phyloP scores from a whole-genome alignment of 1,284 basidiomycete species.

The Taiwanofungus camphoratus region DNA sequence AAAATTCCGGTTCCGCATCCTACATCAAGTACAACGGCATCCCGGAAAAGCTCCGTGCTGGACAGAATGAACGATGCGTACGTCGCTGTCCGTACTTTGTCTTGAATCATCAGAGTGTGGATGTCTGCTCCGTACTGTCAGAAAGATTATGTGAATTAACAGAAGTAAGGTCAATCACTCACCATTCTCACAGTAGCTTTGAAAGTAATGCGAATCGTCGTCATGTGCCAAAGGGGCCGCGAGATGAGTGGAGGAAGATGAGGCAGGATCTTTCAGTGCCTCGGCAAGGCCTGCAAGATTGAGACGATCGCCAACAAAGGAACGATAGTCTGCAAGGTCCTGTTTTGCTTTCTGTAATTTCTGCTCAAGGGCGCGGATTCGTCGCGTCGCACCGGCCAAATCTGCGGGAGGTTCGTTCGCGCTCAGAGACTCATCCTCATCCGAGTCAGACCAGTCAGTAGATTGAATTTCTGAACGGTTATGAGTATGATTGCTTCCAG shows the following conservation, averaged over 20 bases:
- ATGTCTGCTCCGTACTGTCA: constrained; percentile 45
- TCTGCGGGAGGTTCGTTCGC: constrained; percentile 21
- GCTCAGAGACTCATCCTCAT: constrained; percentile 35
- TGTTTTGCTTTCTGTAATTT: constrained; percentile 47
- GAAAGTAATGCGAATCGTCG: constrained; percentile 93
- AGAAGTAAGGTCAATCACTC: constrained; percentile 17
- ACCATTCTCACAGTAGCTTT: constrained; percentile 92
- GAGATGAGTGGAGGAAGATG: constrained; percentile 21
- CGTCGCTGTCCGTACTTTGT: constrained; percentile 88
- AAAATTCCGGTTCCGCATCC: constrained; percentile 94
- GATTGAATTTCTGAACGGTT: constrained; percentile 44
- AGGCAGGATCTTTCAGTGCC: constrained; percentile 33
- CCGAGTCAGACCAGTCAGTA: constrained; percentile 75
- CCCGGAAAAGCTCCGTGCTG: constrained; percentile 81
- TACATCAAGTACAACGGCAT: constrained; percentile 89
- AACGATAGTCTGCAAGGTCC: constrained; percentile 55
- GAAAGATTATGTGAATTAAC: not conserved
- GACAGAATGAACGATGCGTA: constrained; percentile 90
- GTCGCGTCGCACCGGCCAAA: constrained; percentile 33
- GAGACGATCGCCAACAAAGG: constrained; percentile 45
- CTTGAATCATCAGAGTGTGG: constrained; percentile 76
- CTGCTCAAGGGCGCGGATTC: constrained; percentile 46
- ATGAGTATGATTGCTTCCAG: not conserved
- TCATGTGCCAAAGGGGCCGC: constrained; percentile 41
- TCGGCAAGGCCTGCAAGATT: constrained; percentile 40